phyloP scores from a whole-genome alignment of 2,329 filamentous ascomycete species.

The Chaetomiaceae sp. region DNA sequence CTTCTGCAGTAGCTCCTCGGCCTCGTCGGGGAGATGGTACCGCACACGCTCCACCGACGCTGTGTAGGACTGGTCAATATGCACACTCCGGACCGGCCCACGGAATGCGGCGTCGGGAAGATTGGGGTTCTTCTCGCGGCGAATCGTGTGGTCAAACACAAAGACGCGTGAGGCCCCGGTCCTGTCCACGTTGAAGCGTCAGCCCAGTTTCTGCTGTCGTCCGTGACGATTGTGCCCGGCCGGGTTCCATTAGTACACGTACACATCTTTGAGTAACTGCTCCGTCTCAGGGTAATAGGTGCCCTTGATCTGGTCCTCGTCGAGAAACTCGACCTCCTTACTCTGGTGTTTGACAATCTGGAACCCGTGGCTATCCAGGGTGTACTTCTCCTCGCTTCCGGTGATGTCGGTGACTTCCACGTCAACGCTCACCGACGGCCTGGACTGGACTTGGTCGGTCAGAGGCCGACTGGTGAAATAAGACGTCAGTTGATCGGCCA shows the following conservation, averaged over 20 bases:
- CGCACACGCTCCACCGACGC: conserved; percentile 37
- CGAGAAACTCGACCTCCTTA: conserved; percentile 35
- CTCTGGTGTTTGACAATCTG: conserved; percentile 32
- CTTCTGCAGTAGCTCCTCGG: conserved; percentile 26
- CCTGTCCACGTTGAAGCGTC: conserved; percentile 9
- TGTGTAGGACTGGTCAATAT: conserved; percentile 27
- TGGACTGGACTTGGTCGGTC: not conserved
- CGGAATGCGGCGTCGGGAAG: conserved; percentile 40
- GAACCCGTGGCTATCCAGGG: conserved; percentile 41
- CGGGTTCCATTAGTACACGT: conserved; percentile 1
- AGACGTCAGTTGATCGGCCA: not conserved
- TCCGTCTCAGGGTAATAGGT: conserved; percentile 71
- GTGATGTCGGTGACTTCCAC: conserved; percentile 43
- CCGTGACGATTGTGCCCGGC: too few species aligned
- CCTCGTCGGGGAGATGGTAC: conserved; percentile 38
- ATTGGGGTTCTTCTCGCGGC: conserved; percentile 47
- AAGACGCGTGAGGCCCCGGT: conserved; percentile 28
- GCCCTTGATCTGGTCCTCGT: conserved; percentile 56
- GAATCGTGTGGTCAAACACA: conserved; percentile 31
- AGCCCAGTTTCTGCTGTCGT: not conserved
- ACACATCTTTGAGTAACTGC: conserved; percentile 54
- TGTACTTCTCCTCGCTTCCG: conserved; percentile 37
- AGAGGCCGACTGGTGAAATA: not conserved
- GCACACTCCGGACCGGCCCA: conserved; percentile 31
- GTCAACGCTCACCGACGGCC: conserved; percentile 24